A percentile compares a stretch with the other conserved stretches of the same genome.
Evolutionary conservation across 1,284 basidiomycete genomes (phyloP).

Genomic region (Mycena sp.): DNA sequence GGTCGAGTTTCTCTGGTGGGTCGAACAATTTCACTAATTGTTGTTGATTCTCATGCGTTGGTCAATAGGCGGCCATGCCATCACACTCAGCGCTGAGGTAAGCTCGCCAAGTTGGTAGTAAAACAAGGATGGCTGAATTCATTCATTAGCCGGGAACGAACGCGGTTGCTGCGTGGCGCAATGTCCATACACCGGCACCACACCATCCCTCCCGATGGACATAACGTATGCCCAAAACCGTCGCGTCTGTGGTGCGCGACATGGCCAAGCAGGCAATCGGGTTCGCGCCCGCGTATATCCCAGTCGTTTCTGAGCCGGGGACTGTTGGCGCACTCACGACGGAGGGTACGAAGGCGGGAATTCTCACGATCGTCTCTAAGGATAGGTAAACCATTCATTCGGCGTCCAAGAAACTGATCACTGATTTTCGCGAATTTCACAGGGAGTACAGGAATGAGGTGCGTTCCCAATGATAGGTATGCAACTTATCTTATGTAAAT

Average conservation of each 20-base stretch:
- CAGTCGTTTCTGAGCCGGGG: conserved; percentile 36
- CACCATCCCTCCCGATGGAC: too few relatives aligned
- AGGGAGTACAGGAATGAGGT: conserved; percentile 30
- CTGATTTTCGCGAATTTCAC: not conserved
- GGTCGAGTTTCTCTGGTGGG: conserved; percentile 46
- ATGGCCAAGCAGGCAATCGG: conserved; percentile 43
- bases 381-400: too few relatives aligned
- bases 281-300: conserved; percentile 47
- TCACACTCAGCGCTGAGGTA: conserved; percentile 46
- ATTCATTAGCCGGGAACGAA: conserved; percentile 41
- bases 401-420: too few relatives aligned
- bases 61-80: conserved; percentile 45
- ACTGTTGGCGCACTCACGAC: conserved; percentile 35
- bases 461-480: not conserved
- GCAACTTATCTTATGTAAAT: too few relatives aligned
- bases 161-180: conserved; percentile 45
- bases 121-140: too few relatives aligned
- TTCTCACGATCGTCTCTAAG: conserved; percentile 27
- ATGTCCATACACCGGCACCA: conserved; percentile 45
- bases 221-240: too few relatives aligned
- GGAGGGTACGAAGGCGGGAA: conserved; percentile 28
- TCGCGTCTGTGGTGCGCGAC: conserved; percentile 40
- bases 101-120: too few relatives aligned
- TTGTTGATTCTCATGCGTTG: not conserved
- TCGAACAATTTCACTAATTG: not conserved